These are phyloP conservation scores for Caloboletus firmus DNA, from an alignment of 1,284 basidiomycete species.

Conservation along the genomic window DNA sequence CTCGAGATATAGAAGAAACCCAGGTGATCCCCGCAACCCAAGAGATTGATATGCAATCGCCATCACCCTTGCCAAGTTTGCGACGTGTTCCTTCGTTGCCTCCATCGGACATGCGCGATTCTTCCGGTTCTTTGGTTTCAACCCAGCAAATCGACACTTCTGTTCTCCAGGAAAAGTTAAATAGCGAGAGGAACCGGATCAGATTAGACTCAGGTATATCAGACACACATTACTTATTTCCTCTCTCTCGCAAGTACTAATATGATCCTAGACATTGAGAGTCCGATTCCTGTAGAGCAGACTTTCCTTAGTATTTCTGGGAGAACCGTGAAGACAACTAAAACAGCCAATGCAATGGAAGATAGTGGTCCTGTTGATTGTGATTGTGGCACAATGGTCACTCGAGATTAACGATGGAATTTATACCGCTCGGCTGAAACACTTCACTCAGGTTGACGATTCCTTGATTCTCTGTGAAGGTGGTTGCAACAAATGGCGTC, in stretches of 20 bases:
- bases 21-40: slow-evolving; percentile 40
- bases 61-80: slow-evolving; percentile 11
- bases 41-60: slow-evolving; percentile 33
- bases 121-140: slow-evolving; percentile 24
- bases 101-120: slow-evolving; percentile 38
- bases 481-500: slow-evolving; percentile 68
- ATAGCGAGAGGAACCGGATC: slow-evolving; percentile 15
- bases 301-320: not conserved
- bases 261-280: slow-evolving; percentile 44
- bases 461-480: slow-evolving; percentile 62
- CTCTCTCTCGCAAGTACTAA: not conserved
- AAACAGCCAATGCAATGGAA: slow-evolving; percentile 1
- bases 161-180: slow-evolving; percentile 42
- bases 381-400: slow-evolving; percentile 63
- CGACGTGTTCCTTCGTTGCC: slow-evolving; percentile 32
- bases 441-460: slow-evolving; percentile 47
- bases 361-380: slow-evolving; percentile 44
- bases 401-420: not conserved
- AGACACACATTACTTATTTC: slow-evolving; percentile 38
- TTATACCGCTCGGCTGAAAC: slow-evolving; percentile 9
- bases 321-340: not conserved
- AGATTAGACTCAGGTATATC: slow-evolving; percentile 46
- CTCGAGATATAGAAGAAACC: slow-evolving; percentile 43
- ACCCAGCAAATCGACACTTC: slow-evolving; percentile 41
- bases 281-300: slow-evolving; percentile 34